Percentiles rank a stretch among this genome's conserved stretches.
Conservation (phyloP, 495 filamentous ascomycete species). For the Tetracladium setigerum region DNA sequence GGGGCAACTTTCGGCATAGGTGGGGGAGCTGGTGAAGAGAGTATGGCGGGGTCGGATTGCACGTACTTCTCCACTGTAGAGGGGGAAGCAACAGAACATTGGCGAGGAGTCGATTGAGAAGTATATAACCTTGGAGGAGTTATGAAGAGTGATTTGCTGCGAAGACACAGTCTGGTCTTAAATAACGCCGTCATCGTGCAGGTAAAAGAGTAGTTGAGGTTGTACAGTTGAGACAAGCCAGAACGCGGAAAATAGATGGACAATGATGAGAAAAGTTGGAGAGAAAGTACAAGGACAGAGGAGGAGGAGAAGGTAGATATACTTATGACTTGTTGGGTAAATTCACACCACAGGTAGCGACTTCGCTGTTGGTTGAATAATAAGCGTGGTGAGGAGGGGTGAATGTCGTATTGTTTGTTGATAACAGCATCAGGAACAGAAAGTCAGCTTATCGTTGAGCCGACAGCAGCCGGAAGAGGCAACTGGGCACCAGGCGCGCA, state of each 20-base stretch:
- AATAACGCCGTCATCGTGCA: conserved; percentile 10
- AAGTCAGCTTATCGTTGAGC: too few relatives aligned
- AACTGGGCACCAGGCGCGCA: too few relatives aligned
- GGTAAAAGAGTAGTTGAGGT: not conserved
- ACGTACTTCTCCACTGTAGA: conserved; percentile 4
- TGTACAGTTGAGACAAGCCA: not conserved
- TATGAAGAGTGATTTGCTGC: conserved; percentile 1
- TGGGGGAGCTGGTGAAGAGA: not conserved
- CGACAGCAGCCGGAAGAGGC: too few relatives aligned
- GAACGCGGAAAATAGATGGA: not conserved
- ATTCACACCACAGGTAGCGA: conserved; percentile 8
- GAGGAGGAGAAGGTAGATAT: not conserved
- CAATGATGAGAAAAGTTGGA: not conserved
- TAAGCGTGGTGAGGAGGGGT: too few relatives aligned
- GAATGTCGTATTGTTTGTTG: too few relatives aligned
- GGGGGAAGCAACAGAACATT: conserved; percentile 10
- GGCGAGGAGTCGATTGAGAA: conserved; percentile 11
- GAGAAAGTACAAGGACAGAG: not conserved
- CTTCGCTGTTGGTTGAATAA: conserved; percentile 8
- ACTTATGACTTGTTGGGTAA: not conserved
- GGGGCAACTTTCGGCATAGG: conserved; percentile 31
- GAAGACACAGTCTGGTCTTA: conserved; percentile 10
- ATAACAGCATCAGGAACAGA: too few relatives aligned
- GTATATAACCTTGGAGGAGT: conserved; percentile 4
- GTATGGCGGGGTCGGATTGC: not conserved